phyloP scores from a whole-genome alignment of 2,329 filamentous ascomycete species.

The Hypomyces perniciosus region DNA sequence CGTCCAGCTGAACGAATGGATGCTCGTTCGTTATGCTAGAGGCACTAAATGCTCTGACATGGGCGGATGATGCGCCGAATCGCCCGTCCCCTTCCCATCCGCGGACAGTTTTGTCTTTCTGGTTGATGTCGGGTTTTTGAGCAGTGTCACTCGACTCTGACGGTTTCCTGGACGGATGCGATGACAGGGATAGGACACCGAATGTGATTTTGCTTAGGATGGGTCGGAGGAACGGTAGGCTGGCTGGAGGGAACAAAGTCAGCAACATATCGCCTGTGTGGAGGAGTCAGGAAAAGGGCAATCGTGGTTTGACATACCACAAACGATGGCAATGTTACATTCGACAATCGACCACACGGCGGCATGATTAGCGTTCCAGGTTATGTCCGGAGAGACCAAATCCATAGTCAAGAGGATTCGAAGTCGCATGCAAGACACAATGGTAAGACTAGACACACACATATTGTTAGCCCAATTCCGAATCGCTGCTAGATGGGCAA shows the following conservation, averaged over 20 bases:
- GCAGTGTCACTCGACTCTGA: not conserved
- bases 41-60: conserved; percentile 7
- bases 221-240: conserved; percentile 14
- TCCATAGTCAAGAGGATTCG: conserved; percentile 12
- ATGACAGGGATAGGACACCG: conserved; percentile 8
- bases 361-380: conserved; percentile 20
- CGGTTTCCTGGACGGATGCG: conserved; percentile 1
- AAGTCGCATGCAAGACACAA: conserved; percentile 16
- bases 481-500: no score
- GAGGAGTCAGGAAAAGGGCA: no score
- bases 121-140: not conserved
- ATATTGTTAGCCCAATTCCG: not conserved
- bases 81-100: conserved; percentile 8
- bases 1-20: conserved; percentile 9
- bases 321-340: conserved; percentile 20
- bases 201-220: conserved; percentile 7
- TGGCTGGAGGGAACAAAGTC: conserved; percentile 1
- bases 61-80: conserved; percentile 3
- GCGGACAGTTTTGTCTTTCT: not conserved
- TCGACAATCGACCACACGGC: conserved; percentile 21
- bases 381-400: conserved; percentile 18
- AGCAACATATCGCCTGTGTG: not conserved
- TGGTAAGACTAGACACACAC: conserved; percentile 10
- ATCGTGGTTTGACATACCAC: conserved; percentile 14
- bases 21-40: conserved; percentile 10